Base-by-base conservation (phyloP, 73 alveolate species). In the Paramecium sonneborni region DNA sequence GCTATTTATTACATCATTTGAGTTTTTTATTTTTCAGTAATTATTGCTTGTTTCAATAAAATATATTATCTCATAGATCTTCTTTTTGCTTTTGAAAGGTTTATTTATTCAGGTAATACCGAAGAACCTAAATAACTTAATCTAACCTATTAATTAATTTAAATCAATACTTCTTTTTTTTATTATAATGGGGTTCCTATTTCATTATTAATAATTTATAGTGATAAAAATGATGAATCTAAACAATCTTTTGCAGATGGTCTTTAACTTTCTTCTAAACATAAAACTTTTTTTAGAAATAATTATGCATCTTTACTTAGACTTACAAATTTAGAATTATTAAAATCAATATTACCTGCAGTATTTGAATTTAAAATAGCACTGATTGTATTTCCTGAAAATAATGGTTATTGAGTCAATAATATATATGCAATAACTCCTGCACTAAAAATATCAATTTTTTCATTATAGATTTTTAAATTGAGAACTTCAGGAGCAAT, bases 401-500 rank as follows among this genome's bases (percentile, higher is more conserved):
- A 57, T 14, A 57, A 15, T 57, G 76, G 76, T 9, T 57, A 6
- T 57, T 57, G 28, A 57, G 76, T 57, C 20, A 57, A 18, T n/a
- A 84, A 84, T 44, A 84, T 44, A 46, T 84, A 84, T 24, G 39
- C 38, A 15, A 84, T 37, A 18, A 84, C 72, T 18, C 92, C 92
- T 43, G 69, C 23, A 1, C 84, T 44, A 84, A 84, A 84, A 14
- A 84, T 84, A 43, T 84, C 92, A 11, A 84, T 52, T 84, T 84
- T 84, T 37, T 38, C 23, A 84, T 38, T 67, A 84, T 84, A 84
- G 12, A 21, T 11, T 23, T 84, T 43, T 10, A 24, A 24, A 44
- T 84, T 84, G 10, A 84, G 37, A 12, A 84, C 92, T 44, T 84
- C 92, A 10, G 92, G 92, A 34, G 92, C 92, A 20, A 84, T 57